Conservation (phyloP, 192 early-diverging fungal species). For the Dimargaris verticillata region DNA sequence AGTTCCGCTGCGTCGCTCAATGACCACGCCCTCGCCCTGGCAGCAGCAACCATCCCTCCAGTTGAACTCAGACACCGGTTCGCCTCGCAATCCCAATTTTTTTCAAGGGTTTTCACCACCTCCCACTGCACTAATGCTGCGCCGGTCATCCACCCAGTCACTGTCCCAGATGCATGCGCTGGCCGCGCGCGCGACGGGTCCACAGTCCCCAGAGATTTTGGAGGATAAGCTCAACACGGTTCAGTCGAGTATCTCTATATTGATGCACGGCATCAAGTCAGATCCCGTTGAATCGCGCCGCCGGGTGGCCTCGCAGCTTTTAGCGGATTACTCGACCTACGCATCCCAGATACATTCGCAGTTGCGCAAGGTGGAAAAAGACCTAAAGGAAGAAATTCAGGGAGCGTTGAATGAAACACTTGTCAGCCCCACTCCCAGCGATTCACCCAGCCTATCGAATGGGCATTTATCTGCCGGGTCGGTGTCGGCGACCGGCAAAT, state of each 20-base stretch:
- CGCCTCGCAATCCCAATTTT: too few relatives aligned
- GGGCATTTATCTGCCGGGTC: too few relatives aligned
- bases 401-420: slow-evolving; percentile 8
- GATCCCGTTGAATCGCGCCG: slow-evolving; percentile 1
- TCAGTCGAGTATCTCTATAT: slow-evolving; percentile 5
- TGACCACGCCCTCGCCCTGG: too few relatives aligned
- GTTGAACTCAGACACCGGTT: too few relatives aligned
- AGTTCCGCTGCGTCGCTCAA: too few relatives aligned
- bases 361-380: background rate
- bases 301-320: background rate
- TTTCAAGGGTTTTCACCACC: too few relatives aligned
- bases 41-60: too few relatives aligned
- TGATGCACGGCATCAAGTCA: background rate
- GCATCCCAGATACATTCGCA: background rate
- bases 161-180: slow-evolving; percentile 6
- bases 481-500: background rate
- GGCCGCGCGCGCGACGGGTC: background rate
- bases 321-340: background rate
- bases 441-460: too few relatives aligned
- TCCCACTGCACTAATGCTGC: background rate
- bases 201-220: background rate
- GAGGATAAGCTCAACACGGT: background rate
- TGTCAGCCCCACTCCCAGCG: background rate
- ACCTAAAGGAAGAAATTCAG: background rate
- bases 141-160: slow-evolving; percentile 4